Base-by-base conservation (phyloP, 2,329 filamentous ascomycete species). In the Alternaria atra region DNA sequence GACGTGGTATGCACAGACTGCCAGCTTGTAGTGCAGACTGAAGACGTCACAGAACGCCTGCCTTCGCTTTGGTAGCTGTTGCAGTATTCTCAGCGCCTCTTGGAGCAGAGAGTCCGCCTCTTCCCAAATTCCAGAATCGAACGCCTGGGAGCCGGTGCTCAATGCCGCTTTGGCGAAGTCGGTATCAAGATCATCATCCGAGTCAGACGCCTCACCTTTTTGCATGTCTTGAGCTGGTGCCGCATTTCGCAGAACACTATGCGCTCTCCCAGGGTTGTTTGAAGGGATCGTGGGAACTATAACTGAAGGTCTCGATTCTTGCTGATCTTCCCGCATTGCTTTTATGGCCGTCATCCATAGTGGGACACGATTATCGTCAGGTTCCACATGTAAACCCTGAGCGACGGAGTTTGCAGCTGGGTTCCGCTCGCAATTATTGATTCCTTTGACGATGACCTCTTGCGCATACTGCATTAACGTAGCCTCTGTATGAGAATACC, bases 101-200 rank as follows among this genome's bases (percentile, higher is more conserved):
- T 68, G 65, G 13, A 76, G 66, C 27, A 74, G 63, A 52, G 66
- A 64, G 39, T 67, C 57, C 15, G 73, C 72, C 32, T 75, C 71
- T 9, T 52, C 50, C 66, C 68, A 74, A 32, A 71, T 57, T 39
- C 55, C 44, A 8, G 58, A 46, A 9, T 71, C 63, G 62, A 76
- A 76, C 20, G 70, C 66, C 52, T 64, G 52, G 8, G 54, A 63
- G 12, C 69, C 73, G 3, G 66, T 67, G 7, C 67, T 64, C 20
- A 73, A 60, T 10, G 73, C 72, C 47, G 68, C 64, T 55, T 65
- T 68, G n/a, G 68, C 70, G 30, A 73, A 54, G 30, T 76, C 72
- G 9, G 63, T 59, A 4, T 66, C 52, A 34, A 76, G 58, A 51
- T 74, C 72, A 53, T 75, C 69, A 13, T 74, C 72, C 30, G 48